Evolutionary conservation across 805 yeast genomes (phyloP).

Genomic region (Spathaspora arborariae): DNA sequence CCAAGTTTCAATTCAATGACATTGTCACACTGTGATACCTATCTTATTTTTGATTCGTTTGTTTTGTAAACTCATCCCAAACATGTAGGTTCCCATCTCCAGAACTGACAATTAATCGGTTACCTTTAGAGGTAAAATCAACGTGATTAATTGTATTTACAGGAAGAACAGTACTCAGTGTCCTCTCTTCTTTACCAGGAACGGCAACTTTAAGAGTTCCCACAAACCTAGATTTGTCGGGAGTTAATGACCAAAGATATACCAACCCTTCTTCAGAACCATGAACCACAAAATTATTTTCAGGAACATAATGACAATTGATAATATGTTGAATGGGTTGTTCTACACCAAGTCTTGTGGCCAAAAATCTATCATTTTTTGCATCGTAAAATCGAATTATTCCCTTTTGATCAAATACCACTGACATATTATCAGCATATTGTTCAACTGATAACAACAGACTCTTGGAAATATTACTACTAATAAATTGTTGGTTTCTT

Average conservation of each 20-base stretch:
- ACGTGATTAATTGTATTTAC: not conserved
- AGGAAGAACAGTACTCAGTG: no score
- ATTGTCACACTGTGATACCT: not conserved
- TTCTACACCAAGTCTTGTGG: not conserved
- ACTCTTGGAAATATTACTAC: slow-evolving; percentile 5
- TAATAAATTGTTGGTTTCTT: slow-evolving; percentile 12
- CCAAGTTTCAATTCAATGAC: not conserved
- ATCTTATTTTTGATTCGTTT: not conserved
- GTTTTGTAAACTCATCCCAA: slow-evolving; percentile 20
- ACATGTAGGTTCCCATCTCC: slow-evolving; percentile 18
- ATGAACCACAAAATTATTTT: slow-evolving; percentile 10
- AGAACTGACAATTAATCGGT: slow-evolving; percentile 16
- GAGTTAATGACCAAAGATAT: slow-evolving; percentile 11
- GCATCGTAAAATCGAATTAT: slow-evolving; percentile 6
- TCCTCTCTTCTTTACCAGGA: not conserved
- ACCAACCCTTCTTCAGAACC: slow-evolving; percentile 19
- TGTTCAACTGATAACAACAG: slow-evolving; percentile 1
- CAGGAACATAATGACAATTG: not conserved
- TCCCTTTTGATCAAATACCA: slow-evolving; percentile 6
- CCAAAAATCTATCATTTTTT: not conserved
- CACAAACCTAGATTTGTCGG: not conserved
- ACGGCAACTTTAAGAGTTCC: not conserved
- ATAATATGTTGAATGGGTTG: not conserved
- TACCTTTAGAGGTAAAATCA: slow-evolving; percentile 1
- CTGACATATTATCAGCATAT: slow-evolving; percentile 7